phyloP scores from a whole-genome alignment of 1,139 yeast species.

The Suhomyces choctaworum region DNA sequence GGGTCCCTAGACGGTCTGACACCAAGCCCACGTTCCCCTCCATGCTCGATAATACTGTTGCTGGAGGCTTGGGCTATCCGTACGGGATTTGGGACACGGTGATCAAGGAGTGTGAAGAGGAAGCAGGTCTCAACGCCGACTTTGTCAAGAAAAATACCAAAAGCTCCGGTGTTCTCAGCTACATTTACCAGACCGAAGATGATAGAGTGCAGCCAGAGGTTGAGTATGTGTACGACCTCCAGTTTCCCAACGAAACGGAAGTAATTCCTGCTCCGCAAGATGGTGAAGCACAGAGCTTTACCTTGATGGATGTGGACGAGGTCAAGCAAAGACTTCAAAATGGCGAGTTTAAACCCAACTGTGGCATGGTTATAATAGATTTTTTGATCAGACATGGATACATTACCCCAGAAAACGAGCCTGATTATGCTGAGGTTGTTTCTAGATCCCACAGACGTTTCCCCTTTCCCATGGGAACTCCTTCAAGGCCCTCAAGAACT shows the following conservation, averaged over 20 bases:
- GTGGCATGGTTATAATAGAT: conserved; percentile 78
- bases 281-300: conserved; percentile 80
- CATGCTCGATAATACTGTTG: conserved; percentile 89
- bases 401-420: conserved; percentile 61
- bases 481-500: neutral
- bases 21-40: conserved; percentile 87
- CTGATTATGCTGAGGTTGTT: conserved; percentile 58
- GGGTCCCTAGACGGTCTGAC: conserved; percentile 83
- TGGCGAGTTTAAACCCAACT: conserved; percentile 83
- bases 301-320: conserved; percentile 59
- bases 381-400: conserved; percentile 82
- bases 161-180: conserved; percentile 69
- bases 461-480: conserved; percentile 58
- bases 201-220: conserved; percentile 85
- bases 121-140: conserved; percentile 70
- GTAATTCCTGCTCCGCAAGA: conserved; percentile 73
- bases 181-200: conserved; percentile 52
- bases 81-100: conserved; percentile 74
- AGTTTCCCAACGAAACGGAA: conserved; percentile 47
- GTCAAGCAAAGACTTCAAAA: conserved; percentile 46
- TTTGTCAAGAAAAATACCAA: conserved; percentile 48
- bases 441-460: conserved; percentile 63
- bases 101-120: conserved; percentile 84
- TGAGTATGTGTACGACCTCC: conserved; percentile 74
- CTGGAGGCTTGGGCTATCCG: conserved; percentile 91